These are phyloP conservation scores for Trypanosoma conorhini DNA, from an alignment of 208 protist species.

Conservation along the genomic window DNA sequence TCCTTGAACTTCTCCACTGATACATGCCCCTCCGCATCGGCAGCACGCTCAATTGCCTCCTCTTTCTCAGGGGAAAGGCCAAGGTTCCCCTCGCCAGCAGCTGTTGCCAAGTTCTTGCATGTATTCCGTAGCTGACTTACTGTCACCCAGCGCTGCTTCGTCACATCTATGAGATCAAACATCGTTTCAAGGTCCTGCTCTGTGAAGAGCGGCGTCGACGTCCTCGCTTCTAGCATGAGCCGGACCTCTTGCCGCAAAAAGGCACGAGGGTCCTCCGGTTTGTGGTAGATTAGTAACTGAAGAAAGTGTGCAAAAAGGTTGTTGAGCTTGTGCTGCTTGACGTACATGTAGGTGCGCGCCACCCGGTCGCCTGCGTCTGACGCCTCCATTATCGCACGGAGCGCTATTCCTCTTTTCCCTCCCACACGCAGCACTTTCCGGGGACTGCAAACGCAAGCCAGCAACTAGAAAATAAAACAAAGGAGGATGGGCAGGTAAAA, in stretches of 20 bases:
- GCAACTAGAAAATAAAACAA: slow-evolving; percentile 10
- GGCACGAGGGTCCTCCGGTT: slow-evolving; percentile 72
- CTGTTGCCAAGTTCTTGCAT: slow-evolving; percentile 79
- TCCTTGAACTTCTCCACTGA: slow-evolving; percentile 84
- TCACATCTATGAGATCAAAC: slow-evolving; percentile 92
- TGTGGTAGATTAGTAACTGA: slow-evolving; percentile 83
- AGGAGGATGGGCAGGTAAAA: not conserved
- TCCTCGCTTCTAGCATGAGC: slow-evolving; percentile 62
- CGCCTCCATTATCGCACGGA: not conserved
- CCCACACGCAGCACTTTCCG: slow-evolving; percentile 2
- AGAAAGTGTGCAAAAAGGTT: slow-evolving; percentile 88
- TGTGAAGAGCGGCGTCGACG: slow-evolving; percentile 72
- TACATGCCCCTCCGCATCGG: slow-evolving; percentile 74
- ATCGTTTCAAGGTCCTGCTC: slow-evolving; percentile 92
- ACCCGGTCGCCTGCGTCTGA: slow-evolving; percentile 33
- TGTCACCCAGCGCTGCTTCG: slow-evolving; percentile 83
- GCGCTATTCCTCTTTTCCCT: not conserved
- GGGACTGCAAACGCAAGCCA: not conserved
- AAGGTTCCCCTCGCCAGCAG: slow-evolving; percentile 27
- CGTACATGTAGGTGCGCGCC: slow-evolving; percentile 55
- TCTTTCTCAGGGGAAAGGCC: slow-evolving; percentile 48
- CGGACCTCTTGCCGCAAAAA: slow-evolving; percentile 81
- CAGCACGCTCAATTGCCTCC: slow-evolving; percentile 61
- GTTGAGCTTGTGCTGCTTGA: slow-evolving; percentile 78
- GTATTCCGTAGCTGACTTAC: slow-evolving; percentile 85